Evolutionary conservation across 2,329 filamentous ascomycete species (phyloP).

Genomic region (Celoporthe dispersa): DNA sequence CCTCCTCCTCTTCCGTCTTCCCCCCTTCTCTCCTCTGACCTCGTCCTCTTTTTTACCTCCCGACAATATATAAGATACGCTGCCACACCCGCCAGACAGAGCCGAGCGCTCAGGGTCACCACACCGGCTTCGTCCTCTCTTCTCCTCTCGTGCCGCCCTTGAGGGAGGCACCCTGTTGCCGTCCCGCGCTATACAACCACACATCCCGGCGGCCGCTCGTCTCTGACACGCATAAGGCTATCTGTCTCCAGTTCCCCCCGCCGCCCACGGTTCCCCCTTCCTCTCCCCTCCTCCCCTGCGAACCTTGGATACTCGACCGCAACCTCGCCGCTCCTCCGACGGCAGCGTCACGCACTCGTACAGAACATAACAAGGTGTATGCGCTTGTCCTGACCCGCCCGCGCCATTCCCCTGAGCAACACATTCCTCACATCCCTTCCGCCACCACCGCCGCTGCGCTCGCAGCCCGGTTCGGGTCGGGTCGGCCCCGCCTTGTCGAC

Average conservation of each 20-base stretch:
- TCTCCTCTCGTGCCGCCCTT: background rate
- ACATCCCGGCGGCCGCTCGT: background rate
- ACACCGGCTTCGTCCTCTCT: background rate
- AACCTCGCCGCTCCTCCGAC: background rate
- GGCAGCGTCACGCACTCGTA: background rate
- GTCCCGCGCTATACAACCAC: background rate
- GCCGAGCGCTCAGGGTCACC: background rate
- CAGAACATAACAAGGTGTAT: constrained; percentile 17
- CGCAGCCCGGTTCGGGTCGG: background rate
- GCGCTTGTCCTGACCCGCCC: constrained; percentile 3
- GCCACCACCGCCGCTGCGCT: background rate
- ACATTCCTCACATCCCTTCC: background rate
- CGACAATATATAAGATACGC: constrained; percentile 1
- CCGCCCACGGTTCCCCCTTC: background rate
- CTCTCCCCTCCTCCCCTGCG: constrained; percentile 15
- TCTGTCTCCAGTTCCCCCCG: constrained; percentile 16
- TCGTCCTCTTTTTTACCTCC: background rate
- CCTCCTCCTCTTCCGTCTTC: background rate
- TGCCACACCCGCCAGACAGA: background rate
- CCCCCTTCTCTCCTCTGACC: background rate
- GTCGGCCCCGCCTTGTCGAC: background rate
- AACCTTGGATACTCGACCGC: background rate
- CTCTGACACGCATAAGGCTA: constrained; percentile 29
- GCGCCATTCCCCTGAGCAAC: constrained; percentile 4
- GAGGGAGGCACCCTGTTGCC: background rate